Conservation (phyloP, 129 eudicot genomes). For the Kitagawia praeruptora region DNA sequence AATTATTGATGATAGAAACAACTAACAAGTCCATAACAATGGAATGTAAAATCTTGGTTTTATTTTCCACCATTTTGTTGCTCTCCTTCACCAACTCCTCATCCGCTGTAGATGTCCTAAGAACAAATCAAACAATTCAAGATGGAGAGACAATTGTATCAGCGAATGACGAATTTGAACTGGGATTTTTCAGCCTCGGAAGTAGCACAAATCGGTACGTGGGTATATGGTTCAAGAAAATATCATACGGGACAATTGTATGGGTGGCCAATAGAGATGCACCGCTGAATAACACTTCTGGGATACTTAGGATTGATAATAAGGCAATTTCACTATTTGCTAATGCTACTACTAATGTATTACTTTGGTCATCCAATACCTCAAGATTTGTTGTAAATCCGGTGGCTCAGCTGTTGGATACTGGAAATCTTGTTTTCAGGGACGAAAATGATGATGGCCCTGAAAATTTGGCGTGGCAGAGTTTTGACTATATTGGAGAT, state of each 20-base stretch:
- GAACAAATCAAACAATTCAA: background rate
- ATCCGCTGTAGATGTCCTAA: background rate
- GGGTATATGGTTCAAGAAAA: slow-evolving; percentile 20
- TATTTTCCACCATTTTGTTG: background rate
- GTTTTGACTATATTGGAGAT: background rate
- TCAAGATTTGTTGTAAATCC: background rate
- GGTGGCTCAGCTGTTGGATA: slow-evolving; percentile 18
- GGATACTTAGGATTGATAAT: background rate
- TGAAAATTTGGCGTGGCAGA: background rate
- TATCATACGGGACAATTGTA: background rate
- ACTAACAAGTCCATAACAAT: background rate
- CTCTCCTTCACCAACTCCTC: background rate
- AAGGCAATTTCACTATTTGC: background rate
- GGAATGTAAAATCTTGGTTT: too few relatives aligned
- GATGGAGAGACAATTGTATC: slow-evolving; percentile 30
- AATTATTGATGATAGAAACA: background rate
- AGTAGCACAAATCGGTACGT: background rate
- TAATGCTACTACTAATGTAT: background rate
- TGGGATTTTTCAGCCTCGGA: slow-evolving; percentile 31
- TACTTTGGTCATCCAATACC: slow-evolving; percentile 11
- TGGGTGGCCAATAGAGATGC: slow-evolving; percentile 32
- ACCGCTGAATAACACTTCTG: slow-evolving; percentile 3
- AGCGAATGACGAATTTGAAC: slow-evolving; percentile 20
- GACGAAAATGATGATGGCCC: background rate
- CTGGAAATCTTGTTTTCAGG: slow-evolving; percentile 19